These are phyloP conservation scores for Colletotrichum navitas DNA, from an alignment of 2,329 filamentous ascomycete species.

Conservation along the genomic window DNA sequence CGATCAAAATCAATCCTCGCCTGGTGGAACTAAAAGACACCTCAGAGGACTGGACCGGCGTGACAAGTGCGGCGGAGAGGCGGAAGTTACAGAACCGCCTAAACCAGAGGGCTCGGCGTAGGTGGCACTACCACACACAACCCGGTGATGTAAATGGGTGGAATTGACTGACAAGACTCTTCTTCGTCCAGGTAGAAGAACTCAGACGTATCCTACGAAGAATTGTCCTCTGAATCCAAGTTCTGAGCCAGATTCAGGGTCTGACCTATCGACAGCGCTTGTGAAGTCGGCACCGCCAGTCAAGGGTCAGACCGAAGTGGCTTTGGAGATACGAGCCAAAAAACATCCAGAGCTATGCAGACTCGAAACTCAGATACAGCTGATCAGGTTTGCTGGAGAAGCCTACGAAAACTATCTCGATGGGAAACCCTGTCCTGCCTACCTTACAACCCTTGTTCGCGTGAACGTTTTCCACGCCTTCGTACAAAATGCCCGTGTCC, in stretches of 20 bases:
- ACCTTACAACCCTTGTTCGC: conserved; percentile 38
- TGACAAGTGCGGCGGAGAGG: conserved; percentile 46
- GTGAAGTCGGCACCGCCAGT: background rate
- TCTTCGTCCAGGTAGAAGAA: background rate
- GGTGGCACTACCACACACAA: conserved; percentile 3
- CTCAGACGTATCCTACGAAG: background rate
- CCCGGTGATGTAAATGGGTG: background rate
- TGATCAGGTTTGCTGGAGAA: conserved; percentile 27
- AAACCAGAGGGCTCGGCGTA: conserved; percentile 38
- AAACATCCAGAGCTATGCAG: background rate
- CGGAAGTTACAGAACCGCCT: conserved; percentile 39
- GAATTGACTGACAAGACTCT: background rate
- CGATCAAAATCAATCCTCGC: conserved; percentile 27
- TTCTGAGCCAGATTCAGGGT: background rate
- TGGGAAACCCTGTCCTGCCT: conserved; percentile 7
- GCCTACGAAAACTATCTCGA: conserved; percentile 23
- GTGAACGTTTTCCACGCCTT: conserved; percentile 43
- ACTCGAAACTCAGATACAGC: background rate
- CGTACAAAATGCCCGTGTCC: conserved; percentile 30
- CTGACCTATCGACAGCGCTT: background rate
- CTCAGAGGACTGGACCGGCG: conserved; percentile 52
- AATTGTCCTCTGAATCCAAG: background rate
- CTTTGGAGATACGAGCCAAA: background rate
- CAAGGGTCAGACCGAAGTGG: background rate
- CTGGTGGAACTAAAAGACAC: conserved; percentile 26